Evolutionary conservation across 2,329 filamentous ascomycete species (phyloP).

Genomic region (Fusarium pseudoanthophilum): DNA sequence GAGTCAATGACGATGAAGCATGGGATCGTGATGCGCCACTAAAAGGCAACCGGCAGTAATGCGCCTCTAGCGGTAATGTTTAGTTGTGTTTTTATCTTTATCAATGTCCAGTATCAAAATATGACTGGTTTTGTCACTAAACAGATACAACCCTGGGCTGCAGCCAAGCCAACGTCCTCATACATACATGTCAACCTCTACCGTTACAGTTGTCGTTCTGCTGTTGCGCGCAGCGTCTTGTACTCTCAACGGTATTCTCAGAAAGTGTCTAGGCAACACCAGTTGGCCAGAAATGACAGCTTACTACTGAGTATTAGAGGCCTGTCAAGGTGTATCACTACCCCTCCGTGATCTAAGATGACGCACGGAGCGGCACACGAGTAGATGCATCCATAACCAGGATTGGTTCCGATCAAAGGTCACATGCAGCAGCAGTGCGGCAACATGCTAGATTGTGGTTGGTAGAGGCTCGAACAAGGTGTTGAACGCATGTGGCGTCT

Average conservation of each 20-base stretch:
- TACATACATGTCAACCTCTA: background rate
- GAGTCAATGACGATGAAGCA: slow-evolving; percentile 33
- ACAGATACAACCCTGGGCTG: slow-evolving; percentile 13
- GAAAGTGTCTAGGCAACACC: background rate
- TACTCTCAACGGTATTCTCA: background rate
- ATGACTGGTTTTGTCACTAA: slow-evolving; percentile 29
- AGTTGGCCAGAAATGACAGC: background rate
- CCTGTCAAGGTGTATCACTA: slow-evolving; percentile 5
- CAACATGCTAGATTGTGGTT: slow-evolving; percentile 12
- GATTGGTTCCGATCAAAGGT: slow-evolving; percentile 24
- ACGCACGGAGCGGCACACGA: slow-evolving; percentile 22
- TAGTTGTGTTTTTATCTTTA: slow-evolving; percentile 2
- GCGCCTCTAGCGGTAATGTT: slow-evolving; percentile 8
- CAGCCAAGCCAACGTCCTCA: slow-evolving; percentile 6
- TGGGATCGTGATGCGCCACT: slow-evolving; percentile 33
- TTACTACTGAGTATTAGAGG: background rate
- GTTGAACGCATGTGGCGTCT: slow-evolving; percentile 13
- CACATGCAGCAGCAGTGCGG: slow-evolving; percentile 22
- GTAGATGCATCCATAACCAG: background rate
- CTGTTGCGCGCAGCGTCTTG: background rate
- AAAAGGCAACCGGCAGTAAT: slow-evolving; percentile 15
- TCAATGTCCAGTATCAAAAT: background rate
- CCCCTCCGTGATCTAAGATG: slow-evolving; percentile 25
- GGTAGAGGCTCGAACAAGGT: background rate
- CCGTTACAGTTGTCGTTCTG: background rate